Conservation (phyloP, 495 filamentous ascomycete species). For the Penicillium roqueforti region DNA sequence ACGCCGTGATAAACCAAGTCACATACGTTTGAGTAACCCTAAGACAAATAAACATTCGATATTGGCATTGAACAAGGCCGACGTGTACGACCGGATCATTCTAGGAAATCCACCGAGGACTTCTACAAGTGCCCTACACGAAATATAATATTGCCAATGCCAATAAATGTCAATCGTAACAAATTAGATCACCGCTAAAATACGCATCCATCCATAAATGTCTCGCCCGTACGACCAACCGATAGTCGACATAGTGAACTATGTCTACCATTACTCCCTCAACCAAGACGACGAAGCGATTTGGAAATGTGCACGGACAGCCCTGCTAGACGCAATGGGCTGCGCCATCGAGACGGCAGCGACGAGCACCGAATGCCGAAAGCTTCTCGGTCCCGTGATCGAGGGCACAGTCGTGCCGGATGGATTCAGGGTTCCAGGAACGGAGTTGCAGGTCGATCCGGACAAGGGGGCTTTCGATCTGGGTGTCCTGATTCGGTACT, state of each 20-base stretch:
- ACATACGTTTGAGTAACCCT: too few relatives aligned
- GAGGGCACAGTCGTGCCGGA: constrained; percentile 21
- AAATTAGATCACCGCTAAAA: not conserved
- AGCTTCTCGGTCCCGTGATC: constrained; percentile 27
- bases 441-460: constrained; percentile 32
- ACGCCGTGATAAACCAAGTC: too few relatives aligned
- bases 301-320: constrained; percentile 25
- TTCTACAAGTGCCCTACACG: not conserved
- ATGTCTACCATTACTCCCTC: constrained; percentile 27
- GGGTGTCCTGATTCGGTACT: constrained; percentile 39
- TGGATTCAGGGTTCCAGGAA: constrained; percentile 45
- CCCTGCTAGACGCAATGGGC: constrained; percentile 40
- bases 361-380: constrained; percentile 21
- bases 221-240: constrained; percentile 24
- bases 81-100: not conserved
- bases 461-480: constrained; percentile 45
- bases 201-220: not conserved
- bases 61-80: too few relatives aligned
- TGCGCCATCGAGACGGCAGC: constrained; percentile 36
- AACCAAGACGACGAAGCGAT: constrained; percentile 9
- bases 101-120: constrained; percentile 1
- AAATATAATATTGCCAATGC: too few relatives aligned
- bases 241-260: constrained; percentile 28
- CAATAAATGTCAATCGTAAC: too few relatives aligned
- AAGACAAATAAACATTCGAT: too few relatives aligned